Conservation (phyloP, 1,284 basidiomycete species). For the Fomitopsis pinicola region DNA sequence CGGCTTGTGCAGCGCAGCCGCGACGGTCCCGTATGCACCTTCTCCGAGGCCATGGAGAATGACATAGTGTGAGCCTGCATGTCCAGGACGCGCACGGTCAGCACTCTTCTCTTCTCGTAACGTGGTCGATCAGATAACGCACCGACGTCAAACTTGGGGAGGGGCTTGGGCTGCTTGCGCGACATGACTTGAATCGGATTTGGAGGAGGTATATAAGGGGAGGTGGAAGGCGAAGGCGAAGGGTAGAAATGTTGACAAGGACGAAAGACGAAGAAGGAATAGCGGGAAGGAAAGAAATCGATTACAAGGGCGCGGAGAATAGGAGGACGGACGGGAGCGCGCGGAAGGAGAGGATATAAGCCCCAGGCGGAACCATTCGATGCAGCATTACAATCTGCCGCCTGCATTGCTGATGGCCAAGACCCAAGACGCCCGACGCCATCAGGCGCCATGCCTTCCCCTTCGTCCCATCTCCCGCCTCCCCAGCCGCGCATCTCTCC, state of each 20-base stretch:
- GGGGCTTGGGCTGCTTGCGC: slow-evolving; percentile 34
- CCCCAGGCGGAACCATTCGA: not conserved
- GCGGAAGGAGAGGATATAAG: not conserved
- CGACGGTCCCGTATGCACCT: slow-evolving; percentile 75
- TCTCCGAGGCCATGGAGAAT: slow-evolving; percentile 73
- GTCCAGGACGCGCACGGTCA: slow-evolving; percentile 5
- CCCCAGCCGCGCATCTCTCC: not conserved
- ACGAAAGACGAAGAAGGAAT: slow-evolving; percentile 15
- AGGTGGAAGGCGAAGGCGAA: slow-evolving; percentile 6
- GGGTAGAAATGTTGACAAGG: slow-evolving; percentile 7
- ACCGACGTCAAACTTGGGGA: slow-evolving; percentile 71
- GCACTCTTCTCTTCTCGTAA: not conserved
- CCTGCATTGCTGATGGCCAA: not conserved
- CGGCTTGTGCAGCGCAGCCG: slow-evolving; percentile 62
- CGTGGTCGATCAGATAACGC: slow-evolving; percentile 13
- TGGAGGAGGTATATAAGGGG: slow-evolving; percentile 2
- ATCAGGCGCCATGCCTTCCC: not conserved
- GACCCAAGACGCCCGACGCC: not conserved
- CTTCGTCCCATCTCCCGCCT: not conserved
- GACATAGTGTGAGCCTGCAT: slow-evolving; percentile 66
- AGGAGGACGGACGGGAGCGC: not conserved
- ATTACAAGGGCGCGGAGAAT: slow-evolving; percentile 13
- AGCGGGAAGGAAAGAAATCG: slow-evolving; percentile 9
- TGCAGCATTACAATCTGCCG: not conserved
- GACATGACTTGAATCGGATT: slow-evolving; percentile 9